A percentile compares a stretch with the other conserved stretches of the same genome.
Conservation (phyloP, 371 early-diverging fungal species). For the Capniomyces stellatus region DNA sequence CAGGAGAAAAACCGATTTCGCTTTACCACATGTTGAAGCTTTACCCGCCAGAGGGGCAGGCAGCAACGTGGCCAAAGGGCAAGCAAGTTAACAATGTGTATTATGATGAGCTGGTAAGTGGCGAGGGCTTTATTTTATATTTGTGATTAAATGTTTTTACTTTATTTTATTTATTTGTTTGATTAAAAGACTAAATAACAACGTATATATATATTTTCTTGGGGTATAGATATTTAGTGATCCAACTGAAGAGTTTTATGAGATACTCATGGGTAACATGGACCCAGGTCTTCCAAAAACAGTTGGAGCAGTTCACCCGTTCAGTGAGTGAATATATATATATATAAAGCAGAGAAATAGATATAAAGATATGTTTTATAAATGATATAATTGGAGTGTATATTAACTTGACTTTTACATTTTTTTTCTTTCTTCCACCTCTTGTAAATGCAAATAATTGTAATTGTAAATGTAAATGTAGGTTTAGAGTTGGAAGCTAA, state of each 20-base stretch:
- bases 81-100: slow-evolving; percentile 52
- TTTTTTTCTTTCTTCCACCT: background rate
- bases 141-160: too few species aligned
- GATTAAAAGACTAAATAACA: too few species aligned
- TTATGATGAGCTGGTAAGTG: slow-evolving; percentile 22
- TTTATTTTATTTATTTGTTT: too few species aligned
- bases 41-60: slow-evolving; percentile 34
- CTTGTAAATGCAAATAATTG: background rate
- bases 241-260: slow-evolving; percentile 66
- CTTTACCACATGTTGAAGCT: slow-evolving; percentile 69
- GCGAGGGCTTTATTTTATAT: slow-evolving; percentile 20
- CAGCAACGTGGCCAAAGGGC: slow-evolving; percentile 41
- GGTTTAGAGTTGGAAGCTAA: slow-evolving; percentile 3
- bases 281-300: slow-evolving; percentile 4
- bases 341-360: background rate
- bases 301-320: background rate
- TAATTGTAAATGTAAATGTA: background rate
- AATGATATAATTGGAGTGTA: background rate
- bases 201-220: too few species aligned
- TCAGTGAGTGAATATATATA: slow-evolving; percentile 1
- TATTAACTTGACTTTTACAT: background rate
- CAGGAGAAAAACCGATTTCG: slow-evolving; percentile 64
- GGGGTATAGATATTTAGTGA: slow-evolving; percentile 62
- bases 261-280: slow-evolving; percentile 22
- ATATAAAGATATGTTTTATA: background rate